These are phyloP conservation scores for Ophiostoma piceae DNA, from an alignment of 2,329 filamentous ascomycete species.

Conservation along the genomic window DNA sequence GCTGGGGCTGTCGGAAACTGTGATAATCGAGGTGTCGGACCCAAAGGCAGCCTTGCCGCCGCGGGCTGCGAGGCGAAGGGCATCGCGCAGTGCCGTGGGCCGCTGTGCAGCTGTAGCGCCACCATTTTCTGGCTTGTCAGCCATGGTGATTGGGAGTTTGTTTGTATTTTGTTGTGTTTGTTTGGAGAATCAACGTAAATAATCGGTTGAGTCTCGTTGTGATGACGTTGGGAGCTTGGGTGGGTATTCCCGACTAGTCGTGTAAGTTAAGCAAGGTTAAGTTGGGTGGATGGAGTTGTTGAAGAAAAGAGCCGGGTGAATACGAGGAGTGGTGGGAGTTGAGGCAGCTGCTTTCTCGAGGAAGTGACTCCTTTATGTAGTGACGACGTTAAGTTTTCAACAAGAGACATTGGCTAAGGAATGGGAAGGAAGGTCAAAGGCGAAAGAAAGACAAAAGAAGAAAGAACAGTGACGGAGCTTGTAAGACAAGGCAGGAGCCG, in stretches of 20 bases:
- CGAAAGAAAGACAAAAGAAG: background rate
- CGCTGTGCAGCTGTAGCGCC: constrained; percentile 11
- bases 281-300: background rate
- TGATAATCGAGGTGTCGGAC: constrained; percentile 23
- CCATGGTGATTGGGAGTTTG: background rate
- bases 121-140: background rate
- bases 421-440: background rate
- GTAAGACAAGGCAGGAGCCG: background rate
- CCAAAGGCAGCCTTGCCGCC: constrained; percentile 13
- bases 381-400: background rate
- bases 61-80: constrained; percentile 21
- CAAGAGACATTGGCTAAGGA: background rate
- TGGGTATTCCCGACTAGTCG: constrained; percentile 3
- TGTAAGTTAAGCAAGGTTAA: background rate
- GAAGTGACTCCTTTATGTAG: background rate
- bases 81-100: constrained; percentile 29
- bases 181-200: background rate
- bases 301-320: background rate
- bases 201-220: background rate
- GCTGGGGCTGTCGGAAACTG: constrained; percentile 39
- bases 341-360: background rate
- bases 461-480: background rate
- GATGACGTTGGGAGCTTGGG: background rate
- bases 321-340: background rate
- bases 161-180: background rate